Conservation (phyloP, 164 flowering plant species). For the Vitis rupestris region DNA sequence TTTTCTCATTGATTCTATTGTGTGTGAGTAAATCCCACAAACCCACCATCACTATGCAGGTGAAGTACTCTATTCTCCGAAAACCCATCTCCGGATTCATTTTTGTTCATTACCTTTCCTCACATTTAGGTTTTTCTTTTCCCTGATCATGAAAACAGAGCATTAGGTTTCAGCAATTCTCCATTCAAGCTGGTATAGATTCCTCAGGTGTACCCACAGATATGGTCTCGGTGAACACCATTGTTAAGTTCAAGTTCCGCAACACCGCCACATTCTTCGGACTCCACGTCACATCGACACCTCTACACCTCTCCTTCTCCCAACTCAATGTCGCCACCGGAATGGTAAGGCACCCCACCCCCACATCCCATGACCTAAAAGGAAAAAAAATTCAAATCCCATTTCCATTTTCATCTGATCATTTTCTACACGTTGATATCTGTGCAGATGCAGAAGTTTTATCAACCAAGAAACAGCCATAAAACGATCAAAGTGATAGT, state of each 20-base stretch:
- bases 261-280: slow-evolving; percentile 55
- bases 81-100: too few relatives aligned
- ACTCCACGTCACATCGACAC: slow-evolving; percentile 46
- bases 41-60: slow-evolving; percentile 54
- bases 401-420: too few relatives aligned
- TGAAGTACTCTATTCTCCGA: slow-evolving; percentile 3
- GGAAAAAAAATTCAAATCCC: too few relatives aligned
- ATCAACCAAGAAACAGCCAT: slow-evolving; percentile 49
- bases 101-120: background rate
- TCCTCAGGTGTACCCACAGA: slow-evolving; percentile 48
- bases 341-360: slow-evolving; percentile 19
- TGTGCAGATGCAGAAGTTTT: slow-evolving; percentile 39
- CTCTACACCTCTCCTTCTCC: slow-evolving; percentile 35
- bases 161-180: slow-evolving; percentile 37
- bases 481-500: slow-evolving; percentile 28
- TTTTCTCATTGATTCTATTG: slow-evolving; percentile 60
- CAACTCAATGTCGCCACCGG: slow-evolving; percentile 47
- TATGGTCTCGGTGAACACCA: slow-evolving; percentile 45
- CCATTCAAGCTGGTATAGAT: slow-evolving; percentile 46
- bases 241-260: slow-evolving; percentile 35
- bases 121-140: background rate
- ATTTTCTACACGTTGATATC: background rate
- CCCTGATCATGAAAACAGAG: slow-evolving; percentile 23
- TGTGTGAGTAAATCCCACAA: slow-evolving; percentile 59
- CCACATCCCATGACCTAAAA: background rate